Percentiles rank a stretch among this genome's conserved stretches.
Conservation (phyloP, 2,329 filamentous ascomycete species). For the Chaetomium strumarium region DNA sequence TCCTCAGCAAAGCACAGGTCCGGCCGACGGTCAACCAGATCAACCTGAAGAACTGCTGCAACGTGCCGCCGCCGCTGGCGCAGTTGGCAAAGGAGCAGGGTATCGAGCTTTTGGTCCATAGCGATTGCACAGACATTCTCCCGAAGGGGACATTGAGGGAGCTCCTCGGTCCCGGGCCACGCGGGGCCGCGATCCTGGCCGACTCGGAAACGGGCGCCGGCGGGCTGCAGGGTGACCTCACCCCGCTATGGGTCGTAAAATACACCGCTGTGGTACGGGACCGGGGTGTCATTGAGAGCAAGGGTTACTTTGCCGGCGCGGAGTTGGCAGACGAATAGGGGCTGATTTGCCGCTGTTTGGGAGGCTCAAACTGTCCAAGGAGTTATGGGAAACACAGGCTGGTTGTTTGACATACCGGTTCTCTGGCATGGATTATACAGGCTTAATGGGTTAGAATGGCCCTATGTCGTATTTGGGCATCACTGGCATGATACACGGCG, state of each 20-base stretch:
- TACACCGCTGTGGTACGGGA: constrained; percentile 95
- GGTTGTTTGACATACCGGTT: constrained; percentile 2
- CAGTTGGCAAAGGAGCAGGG: constrained; percentile 74
- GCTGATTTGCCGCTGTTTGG: background rate
- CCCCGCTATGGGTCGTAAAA: constrained; percentile 91
- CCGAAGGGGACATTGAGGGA: constrained; percentile 80
- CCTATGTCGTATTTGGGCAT: background rate
- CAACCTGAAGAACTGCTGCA: constrained; percentile 92
- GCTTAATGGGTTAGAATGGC: background rate
- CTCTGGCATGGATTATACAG: background rate
- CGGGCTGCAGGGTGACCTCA: constrained; percentile 69
- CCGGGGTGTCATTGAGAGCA: constrained; percentile 93
- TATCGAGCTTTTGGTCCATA: constrained; percentile 88
- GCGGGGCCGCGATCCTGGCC: constrained; percentile 71
- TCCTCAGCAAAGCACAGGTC: constrained; percentile 65
- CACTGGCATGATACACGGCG: constrained; percentile 3
- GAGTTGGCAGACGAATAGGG: constrained; percentile 48
- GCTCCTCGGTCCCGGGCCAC: constrained; percentile 65
- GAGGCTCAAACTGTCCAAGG: constrained; percentile 7
- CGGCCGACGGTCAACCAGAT: constrained; percentile 88
- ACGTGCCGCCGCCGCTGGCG: constrained; percentile 82
- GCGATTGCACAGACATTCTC: constrained; percentile 87
- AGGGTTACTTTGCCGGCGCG: constrained; percentile 91
- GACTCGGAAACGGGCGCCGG: constrained; percentile 37
- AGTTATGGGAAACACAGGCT: constrained; percentile 8